Evolutionary conservation across 129 eudicot genomes (phyloP), one percentile per base, ranked within the genome.

Genomic region (Saussurea involucrata): DNA sequence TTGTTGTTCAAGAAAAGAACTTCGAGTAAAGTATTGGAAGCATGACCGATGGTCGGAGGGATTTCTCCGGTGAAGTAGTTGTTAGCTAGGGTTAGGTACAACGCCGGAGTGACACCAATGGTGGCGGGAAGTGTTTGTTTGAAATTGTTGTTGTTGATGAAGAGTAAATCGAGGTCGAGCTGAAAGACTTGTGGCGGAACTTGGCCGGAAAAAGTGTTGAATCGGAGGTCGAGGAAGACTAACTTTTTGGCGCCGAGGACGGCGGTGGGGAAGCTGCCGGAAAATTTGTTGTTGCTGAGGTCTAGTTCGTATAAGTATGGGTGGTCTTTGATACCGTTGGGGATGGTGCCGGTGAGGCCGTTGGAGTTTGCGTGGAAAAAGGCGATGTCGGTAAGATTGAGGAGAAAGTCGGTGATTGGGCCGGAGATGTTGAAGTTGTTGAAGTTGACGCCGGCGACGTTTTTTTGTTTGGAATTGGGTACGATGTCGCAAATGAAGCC

Each of bases 291-390:
- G 78, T 84, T 87, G 34, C 86, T 84, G 46, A 87, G 73, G 36
- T 84, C 86, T 29, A 87, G 86, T 40, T 84, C 91, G 72, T 13
- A 75, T 8, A 87, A 27, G 37, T 40, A 84, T 2, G 11, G 71
- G 46, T 75, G 88, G 8, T 33, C 63, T 33, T 33, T 25, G 3
- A 81, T n/a, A 0, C 4, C 6, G 1, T 18, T 0, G 8, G 88
- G 86, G 32, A 87, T 63, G 7, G 71, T 5, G 29, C 91, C 91
- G 44, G 58, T 31, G 66, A 84, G 66, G 37, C 63, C 67, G 82
- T 87, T 87, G 75, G 91, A 84, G 76, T 87, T 87, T 44, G 84
- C 91, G 49, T 87, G 91, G 77, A 87, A 84, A 58, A 78, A 25
- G 1, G 82, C 83, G 15, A 89, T 21, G 71, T 89, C 93, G 0